Evolutionary conservation across 2,329 filamentous ascomycete species (phyloP).

Genomic region (Aspergillus unguis): DNA sequence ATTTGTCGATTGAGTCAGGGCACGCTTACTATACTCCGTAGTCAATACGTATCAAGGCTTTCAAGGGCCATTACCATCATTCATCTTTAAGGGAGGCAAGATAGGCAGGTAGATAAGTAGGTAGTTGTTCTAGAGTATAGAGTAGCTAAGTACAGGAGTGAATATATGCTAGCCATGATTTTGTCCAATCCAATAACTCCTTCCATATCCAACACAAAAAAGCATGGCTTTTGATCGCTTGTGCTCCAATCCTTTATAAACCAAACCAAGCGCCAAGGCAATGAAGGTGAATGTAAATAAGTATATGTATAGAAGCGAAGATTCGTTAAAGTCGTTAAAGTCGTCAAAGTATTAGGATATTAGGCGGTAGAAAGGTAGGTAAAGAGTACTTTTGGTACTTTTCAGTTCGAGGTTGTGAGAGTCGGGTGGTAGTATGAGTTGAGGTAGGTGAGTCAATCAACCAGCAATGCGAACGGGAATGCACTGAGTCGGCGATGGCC

Average conservation of each 20-base stretch:
- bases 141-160: background rate
- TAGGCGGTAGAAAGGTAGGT: background rate
- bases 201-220: background rate
- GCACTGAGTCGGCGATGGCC: conserved; percentile 23
- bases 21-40: too few relatives aligned
- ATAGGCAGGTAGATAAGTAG: background rate
- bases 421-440: background rate
- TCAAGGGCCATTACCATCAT: background rate
- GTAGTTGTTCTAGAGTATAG: background rate
- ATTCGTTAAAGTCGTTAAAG: background rate
- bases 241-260: conserved; percentile 5
- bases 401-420: background rate
- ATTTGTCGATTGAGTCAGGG: too few relatives aligned
- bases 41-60: too few relatives aligned
- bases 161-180: background rate
- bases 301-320: background rate
- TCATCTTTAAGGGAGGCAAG: background rate
- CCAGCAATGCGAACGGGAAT: conserved; percentile 22
- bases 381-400: background rate
- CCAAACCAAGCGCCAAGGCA: background rate
- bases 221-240: background rate
- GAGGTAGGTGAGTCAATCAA: conserved; percentile 1
- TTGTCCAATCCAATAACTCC: background rate
- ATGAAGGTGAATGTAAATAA: background rate
- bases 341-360: background rate